These are phyloP conservation scores for Helminthosporium solani DNA, from an alignment of 2,329 filamentous ascomycete species.

Conservation along the genomic window DNA sequence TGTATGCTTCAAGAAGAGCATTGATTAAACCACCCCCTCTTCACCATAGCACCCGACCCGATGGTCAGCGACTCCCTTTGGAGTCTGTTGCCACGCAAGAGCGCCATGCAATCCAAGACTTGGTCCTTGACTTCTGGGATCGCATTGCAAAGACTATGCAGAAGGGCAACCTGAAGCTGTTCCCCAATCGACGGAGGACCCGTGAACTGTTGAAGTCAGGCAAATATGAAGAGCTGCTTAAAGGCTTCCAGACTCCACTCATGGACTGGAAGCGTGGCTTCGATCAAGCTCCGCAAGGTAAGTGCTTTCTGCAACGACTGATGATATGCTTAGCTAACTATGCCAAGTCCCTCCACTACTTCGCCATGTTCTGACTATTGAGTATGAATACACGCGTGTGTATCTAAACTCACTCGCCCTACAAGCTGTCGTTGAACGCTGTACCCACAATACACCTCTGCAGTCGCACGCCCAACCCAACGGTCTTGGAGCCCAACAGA, in stretches of 20 bases:
- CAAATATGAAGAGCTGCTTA: slow-evolving; percentile 76
- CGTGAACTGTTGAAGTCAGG: slow-evolving; percentile 85
- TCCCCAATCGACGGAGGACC: slow-evolving; percentile 82
- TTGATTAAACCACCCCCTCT: slow-evolving; percentile 38
- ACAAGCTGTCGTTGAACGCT: slow-evolving; percentile 92
- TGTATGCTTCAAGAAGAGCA: slow-evolving; percentile 39
- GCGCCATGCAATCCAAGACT: slow-evolving; percentile 50
- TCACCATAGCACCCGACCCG: slow-evolving; percentile 37
- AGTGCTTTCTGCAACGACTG: too few relatives aligned
- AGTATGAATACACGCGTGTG: slow-evolving; percentile 92
- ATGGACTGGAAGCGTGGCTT: slow-evolving; percentile 79
- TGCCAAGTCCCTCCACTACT: slow-evolving; percentile 61
- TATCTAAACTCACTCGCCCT: slow-evolving; percentile 93
- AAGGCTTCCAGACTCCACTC: slow-evolving; percentile 77
- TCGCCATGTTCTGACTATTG: slow-evolving; percentile 80
- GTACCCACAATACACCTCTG: slow-evolving; percentile 68
- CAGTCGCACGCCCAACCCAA: slow-evolving; percentile 37
- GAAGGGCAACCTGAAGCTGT: slow-evolving; percentile 82
- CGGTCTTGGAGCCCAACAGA: slow-evolving; percentile 18
- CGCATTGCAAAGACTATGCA: slow-evolving; percentile 93
- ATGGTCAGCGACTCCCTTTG: slow-evolving; percentile 38
- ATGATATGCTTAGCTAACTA: too few relatives aligned
- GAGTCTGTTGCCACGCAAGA: slow-evolving; percentile 41
- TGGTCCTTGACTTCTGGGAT: slow-evolving; percentile 81
- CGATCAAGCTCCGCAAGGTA: slow-evolving; percentile 68